phyloP scores from a whole-genome alignment of 352 stramenopile species.

The Pythium aristosporum region DNA sequence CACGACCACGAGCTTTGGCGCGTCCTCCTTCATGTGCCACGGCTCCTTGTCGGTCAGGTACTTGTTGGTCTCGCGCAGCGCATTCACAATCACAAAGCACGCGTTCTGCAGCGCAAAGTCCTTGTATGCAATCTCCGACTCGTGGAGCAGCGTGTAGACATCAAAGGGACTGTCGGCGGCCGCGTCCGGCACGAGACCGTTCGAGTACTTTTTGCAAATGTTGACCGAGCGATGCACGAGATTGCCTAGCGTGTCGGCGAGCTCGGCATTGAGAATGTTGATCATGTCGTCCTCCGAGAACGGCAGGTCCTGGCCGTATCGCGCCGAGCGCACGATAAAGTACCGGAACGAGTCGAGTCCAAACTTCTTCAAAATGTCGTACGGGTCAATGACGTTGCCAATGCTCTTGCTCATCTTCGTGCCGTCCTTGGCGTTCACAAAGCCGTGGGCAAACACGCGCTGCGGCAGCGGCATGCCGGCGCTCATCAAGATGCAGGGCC shows the following conservation, averaged over 20 bases:
- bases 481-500: constrained; percentile 99
- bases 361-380: constrained; percentile 94
- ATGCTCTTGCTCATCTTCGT: constrained; percentile 99
- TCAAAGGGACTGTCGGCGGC: constrained; percentile 80
- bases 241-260: constrained; percentile 93
- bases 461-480: constrained; percentile 92
- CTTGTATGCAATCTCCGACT: constrained; percentile 91
- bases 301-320: constrained; percentile 96
- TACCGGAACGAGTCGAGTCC: constrained; percentile 96
- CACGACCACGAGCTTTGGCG: constrained; percentile 89
- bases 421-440: constrained; percentile 97
- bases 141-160: constrained; percentile 76
- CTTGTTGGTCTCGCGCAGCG: constrained; percentile 94
- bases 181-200: constrained; percentile 71
- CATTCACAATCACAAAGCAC: constrained; percentile 88
- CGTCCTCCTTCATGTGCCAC: constrained; percentile 96
- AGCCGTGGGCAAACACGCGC: constrained; percentile 96
- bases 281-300: constrained; percentile 92
- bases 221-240: constrained; percentile 96
- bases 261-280: constrained; percentile 97
- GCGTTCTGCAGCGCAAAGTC: constrained; percentile 91
- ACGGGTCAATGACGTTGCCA: constrained; percentile 97
- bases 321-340: constrained; percentile 88
- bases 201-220: constrained; percentile 95
- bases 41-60: constrained; percentile 97